Base-by-base conservation (phyloP, 2,329 filamentous ascomycete genomes). In the Cytospora leucostoma region DNA sequence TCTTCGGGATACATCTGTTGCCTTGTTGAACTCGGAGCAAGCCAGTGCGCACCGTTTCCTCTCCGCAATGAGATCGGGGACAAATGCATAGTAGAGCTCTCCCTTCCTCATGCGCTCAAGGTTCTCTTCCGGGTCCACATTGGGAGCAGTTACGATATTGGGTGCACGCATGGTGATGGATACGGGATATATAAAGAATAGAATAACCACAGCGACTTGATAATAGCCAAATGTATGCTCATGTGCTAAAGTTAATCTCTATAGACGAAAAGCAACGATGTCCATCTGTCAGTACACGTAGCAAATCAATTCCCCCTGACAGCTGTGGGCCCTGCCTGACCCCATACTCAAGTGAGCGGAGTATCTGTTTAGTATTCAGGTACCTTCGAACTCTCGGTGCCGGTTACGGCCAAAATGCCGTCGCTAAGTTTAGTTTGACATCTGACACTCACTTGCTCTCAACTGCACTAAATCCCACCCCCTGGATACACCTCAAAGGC, bases 11-110 rank as follows among this genome's bases (percentile, higher is more conserved):
- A 84, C 80, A 7, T 88, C 82, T 0, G 82, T 83, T 0, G 84
- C 82, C 55, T 78, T 80, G 74, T 92, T 93, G 77, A 87, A 92
- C 32, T 79, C 79, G 27, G 80, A 74, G 69, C 83, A 86, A 0
- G 90, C 89, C 37, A 78, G 74, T 50, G 80, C 80, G 73, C 88
- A 91, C 15, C 86, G 81, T n/a, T 78, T 76, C 19, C 91, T 84
- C 47, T 82, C 87, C 1, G 82, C 85, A 2, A 84, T 75, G 4
- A 95, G 77, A 38, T 89, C 84, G 0, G 90, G 88, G 0, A 85
- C 84, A 71, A 93, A 93, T 50, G 89, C 86, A 69, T 87, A 83
- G 74, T 92, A 93, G 12, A 94, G 81, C 72, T 94, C 87, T 56
- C 89, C 89, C 15, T 80, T 78, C 55, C 78, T 75, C 88, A 91